A percentile compares a stretch with the other conserved stretches of the same genome.
Evolutionary conservation across 2,329 filamentous ascomycete genomes (phyloP).

Genomic region (Huntiella decipiens): DNA sequence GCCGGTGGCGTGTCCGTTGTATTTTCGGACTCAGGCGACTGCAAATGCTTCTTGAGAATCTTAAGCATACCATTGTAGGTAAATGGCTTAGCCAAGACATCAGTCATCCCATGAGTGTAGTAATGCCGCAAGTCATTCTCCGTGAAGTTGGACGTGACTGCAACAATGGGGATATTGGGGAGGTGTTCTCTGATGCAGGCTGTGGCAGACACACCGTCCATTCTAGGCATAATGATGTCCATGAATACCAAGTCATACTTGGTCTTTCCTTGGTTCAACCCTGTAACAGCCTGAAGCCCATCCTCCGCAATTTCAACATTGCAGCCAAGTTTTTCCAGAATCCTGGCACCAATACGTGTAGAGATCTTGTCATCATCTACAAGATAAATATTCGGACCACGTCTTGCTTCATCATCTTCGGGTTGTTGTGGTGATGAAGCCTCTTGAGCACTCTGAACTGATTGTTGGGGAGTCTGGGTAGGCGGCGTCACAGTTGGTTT

Average conservation of each 20-base stretch:
- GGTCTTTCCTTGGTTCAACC: slow-evolving; percentile 38
- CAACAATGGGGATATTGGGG: slow-evolving; percentile 69
- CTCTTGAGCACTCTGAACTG: no score
- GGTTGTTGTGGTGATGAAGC: slow-evolving; percentile 10
- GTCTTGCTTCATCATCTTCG: slow-evolving; percentile 29
- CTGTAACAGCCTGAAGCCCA: slow-evolving; percentile 78
- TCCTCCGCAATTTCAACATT: slow-evolving; percentile 57
- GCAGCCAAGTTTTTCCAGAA: slow-evolving; percentile 45
- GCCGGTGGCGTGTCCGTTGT: background rate
- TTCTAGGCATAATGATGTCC: slow-evolving; percentile 93
- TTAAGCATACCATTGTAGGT: slow-evolving; percentile 71
- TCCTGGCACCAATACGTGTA: slow-evolving; percentile 48
- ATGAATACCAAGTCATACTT: slow-evolving; percentile 57
- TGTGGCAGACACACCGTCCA: slow-evolving; percentile 88
- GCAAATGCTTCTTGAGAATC: slow-evolving; percentile 74
- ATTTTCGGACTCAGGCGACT: slow-evolving; percentile 33
- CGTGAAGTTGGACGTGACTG: slow-evolving; percentile 97
- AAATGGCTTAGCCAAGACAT: slow-evolving; percentile 91
- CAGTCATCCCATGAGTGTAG: slow-evolving; percentile 98
- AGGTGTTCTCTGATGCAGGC: slow-evolving; percentile 82
- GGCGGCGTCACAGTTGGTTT: slow-evolving; percentile 8
- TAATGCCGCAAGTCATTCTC: slow-evolving; percentile 95
- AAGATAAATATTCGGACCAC: slow-evolving; percentile 63
- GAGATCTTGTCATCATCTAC: slow-evolving; percentile 67
- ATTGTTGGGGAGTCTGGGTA: slow-evolving; percentile 19